Evolutionary conservation across 805 yeast genomes (phyloP).

Genomic region (Torulaspora quercuum): DNA sequence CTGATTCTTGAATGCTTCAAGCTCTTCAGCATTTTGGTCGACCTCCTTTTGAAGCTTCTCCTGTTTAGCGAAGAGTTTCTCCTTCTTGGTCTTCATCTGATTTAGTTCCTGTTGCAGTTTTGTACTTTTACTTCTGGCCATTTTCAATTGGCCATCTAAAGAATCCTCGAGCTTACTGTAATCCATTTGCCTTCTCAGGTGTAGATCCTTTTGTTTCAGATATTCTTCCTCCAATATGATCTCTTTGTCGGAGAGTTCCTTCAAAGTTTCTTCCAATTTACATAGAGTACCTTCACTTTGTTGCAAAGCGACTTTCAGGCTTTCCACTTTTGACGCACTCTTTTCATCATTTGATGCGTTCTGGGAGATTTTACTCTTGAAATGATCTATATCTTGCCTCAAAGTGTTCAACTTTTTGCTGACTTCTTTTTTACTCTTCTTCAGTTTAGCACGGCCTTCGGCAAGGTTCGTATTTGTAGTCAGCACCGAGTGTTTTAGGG

Average conservation of each 20-base stretch:
- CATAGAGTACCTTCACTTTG: slow-evolving; percentile 38
- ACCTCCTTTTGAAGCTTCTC: slow-evolving; percentile 30
- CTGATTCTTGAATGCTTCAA: slow-evolving; percentile 24
- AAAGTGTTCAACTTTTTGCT: slow-evolving; percentile 49
- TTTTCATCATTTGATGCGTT: slow-evolving; percentile 57
- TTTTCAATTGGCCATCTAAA: slow-evolving; percentile 17
- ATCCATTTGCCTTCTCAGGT: slow-evolving; percentile 36
- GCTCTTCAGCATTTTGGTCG: slow-evolving; percentile 23
- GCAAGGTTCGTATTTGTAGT: slow-evolving; percentile 59
- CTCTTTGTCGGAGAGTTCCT: slow-evolving; percentile 18
- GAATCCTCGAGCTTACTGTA: slow-evolving; percentile 27
- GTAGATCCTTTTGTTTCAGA: slow-evolving; percentile 36
- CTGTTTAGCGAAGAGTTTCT: slow-evolving; percentile 21
- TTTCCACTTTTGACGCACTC: slow-evolving; percentile 48
- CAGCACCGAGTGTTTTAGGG: slow-evolving; percentile 60
- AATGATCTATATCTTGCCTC: slow-evolving; percentile 54
- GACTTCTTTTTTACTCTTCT: slow-evolving; percentile 56
- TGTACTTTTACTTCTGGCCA: slow-evolving; percentile 11
- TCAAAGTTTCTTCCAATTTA: slow-evolving; percentile 24
- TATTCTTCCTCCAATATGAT: slow-evolving; percentile 36
- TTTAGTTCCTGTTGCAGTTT: slow-evolving; percentile 25
- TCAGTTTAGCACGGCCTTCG: slow-evolving; percentile 55
- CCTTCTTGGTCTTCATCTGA: slow-evolving; percentile 25
- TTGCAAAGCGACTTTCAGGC: slow-evolving; percentile 43
- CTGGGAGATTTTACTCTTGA: slow-evolving; percentile 46